Evolutionary conservation across 345 rosid genomes (phyloP).

Genomic region (Eucalyptus sp.): DNA sequence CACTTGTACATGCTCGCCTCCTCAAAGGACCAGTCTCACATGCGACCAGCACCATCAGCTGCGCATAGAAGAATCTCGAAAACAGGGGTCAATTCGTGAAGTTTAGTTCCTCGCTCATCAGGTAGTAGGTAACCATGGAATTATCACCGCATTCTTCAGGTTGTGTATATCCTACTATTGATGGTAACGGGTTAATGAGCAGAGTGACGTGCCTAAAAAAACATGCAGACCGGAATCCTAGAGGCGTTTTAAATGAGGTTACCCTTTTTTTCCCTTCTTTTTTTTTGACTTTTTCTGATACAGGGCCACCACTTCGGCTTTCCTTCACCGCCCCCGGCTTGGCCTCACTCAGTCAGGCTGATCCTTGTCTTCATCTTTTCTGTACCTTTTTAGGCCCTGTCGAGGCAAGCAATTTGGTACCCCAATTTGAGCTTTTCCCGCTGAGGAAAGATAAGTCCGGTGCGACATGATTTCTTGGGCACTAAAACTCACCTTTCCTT

Average conservation of each 20-base stretch:
- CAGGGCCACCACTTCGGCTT: not conserved
- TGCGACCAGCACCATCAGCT: not conserved
- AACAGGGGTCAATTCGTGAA: not conserved
- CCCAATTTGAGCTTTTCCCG: not conserved
- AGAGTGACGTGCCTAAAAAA: not conserved
- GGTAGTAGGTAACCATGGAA: not conserved
- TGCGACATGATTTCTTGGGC: not conserved
- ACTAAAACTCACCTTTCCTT: not conserved
- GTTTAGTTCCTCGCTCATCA: not conserved
- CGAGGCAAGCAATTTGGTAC: not conserved
- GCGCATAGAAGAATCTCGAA: not conserved
- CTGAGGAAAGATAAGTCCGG: not conserved
- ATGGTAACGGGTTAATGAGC: not conserved
- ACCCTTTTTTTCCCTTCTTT: not conserved
- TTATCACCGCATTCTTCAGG: not conserved
- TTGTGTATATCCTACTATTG: not conserved
- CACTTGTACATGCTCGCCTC: not conserved
- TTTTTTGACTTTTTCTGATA: not conserved
- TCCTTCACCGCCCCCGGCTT: not conserved
- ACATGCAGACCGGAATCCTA: not conserved
- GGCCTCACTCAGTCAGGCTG: not conserved
- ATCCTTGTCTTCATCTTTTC: not conserved
- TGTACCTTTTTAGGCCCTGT: not conserved
- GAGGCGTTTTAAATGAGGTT: not conserved
- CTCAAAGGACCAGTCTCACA: not conserved